Base-by-base conservation (phyloP, 169 alveolate genomes). In the Blepharisma undulans region DNA sequence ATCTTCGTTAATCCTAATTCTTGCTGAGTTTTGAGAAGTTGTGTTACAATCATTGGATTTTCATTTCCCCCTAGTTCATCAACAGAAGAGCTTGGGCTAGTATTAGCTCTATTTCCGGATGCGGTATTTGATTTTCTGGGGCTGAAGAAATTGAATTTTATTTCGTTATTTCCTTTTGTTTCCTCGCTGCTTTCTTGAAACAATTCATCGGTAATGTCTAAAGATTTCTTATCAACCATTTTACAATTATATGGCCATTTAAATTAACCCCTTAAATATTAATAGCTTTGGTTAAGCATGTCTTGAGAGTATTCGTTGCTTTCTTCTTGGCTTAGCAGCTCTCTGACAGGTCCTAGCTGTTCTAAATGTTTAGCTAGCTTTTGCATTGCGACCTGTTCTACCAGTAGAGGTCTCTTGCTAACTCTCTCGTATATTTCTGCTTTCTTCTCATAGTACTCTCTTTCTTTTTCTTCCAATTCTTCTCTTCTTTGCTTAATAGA, bases 391-490 rank as follows among this genome's bases (percentile, higher is more conserved):
- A 87, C 77, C 30, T 76, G 92, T 84, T 92, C 95, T 88, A 90
- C 82, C 79, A 92, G 72, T 19, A 93, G 87, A 5, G 95, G 95
- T 29, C 92, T 80, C 66, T 92, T 85, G 33, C 81, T 81, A 30
- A 91, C 92, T 66, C 87, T 90, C 88, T 91, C 91, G 61, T 89
- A 79, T 19, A 93, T 91, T 30, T 81, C 36, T 33, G 72, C 72
- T 25, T 85, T 76, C 29, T 86, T 80, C 7, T 82, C 60, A 16
- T 87, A 86, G 79, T 93, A 93, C 77, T 95, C 96, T 29, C 72
- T 87, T 33, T 87, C 93, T 79, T 76, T 90, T 88, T 91, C 92
- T 30, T 84, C 29, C 87, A 92, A 93, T 48, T 92, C 76, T 87
- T 93, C 94, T 86, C 85, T 4, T 22, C 89, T 32, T 2, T 21